Conservation (phyloP, 192 early-diverging fungal species). For the Spizellomyces punctatus region DNA sequence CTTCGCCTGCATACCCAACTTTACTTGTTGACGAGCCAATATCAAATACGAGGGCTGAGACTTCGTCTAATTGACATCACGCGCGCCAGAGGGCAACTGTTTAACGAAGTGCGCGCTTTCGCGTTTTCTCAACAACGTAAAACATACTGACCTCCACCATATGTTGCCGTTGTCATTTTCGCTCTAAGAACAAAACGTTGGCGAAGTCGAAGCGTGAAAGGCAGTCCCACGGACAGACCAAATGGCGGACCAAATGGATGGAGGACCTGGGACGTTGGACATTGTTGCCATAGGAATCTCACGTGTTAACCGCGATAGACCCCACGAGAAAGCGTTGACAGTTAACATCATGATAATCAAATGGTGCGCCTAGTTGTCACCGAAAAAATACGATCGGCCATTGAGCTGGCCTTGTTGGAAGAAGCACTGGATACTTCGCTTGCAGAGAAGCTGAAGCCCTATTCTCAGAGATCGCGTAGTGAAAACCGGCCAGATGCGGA, state of each 20-base stretch:
- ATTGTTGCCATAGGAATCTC: too few relatives aligned
- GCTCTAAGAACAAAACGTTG: neutral
- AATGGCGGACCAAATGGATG: too few relatives aligned
- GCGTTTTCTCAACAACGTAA: neutral
- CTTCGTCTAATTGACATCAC: constrained; percentile 69
- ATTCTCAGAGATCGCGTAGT: neutral
- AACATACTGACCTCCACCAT: constrained; percentile 26
- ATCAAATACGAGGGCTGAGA: constrained; percentile 91
- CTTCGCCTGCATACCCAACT: constrained; percentile 97
- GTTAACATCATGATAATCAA: too few relatives aligned
- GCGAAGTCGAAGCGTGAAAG: too few relatives aligned
- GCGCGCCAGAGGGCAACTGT: neutral
- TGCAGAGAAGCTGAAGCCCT: neutral
- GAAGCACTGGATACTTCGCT: neutral
- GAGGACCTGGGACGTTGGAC: too few relatives aligned
- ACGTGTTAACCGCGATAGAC: too few relatives aligned
- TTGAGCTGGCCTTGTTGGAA: too few relatives aligned
- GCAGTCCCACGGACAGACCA: too few relatives aligned
- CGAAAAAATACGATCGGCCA: neutral
- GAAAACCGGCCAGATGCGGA: neutral
- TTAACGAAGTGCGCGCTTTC: neutral
- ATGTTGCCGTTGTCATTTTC: constrained; percentile 26
- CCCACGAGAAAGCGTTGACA: too few relatives aligned
- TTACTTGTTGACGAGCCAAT: constrained; percentile 85
- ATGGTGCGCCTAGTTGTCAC: constrained; percentile 14